Conservation (phyloP, 768 basidiomycete genomes). For the Sarcodon sp. region DNA sequence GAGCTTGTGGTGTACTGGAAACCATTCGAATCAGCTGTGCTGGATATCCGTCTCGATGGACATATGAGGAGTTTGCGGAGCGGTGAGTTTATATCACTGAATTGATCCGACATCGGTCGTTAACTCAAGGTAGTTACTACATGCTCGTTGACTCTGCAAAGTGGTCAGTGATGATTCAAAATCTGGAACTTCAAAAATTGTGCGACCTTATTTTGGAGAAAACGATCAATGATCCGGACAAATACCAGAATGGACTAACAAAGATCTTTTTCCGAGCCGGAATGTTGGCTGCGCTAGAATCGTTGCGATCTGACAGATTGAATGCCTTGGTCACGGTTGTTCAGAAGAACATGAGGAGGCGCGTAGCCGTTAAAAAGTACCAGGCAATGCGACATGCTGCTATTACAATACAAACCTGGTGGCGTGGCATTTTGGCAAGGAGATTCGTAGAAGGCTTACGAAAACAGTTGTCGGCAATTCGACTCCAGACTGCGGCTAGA, state of each 20-base stretch:
- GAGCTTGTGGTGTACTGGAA: slow-evolving; percentile 97
- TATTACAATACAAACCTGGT: slow-evolving; percentile 87
- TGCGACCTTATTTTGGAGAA: slow-evolving; percentile 76
- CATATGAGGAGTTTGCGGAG: slow-evolving; percentile 96
- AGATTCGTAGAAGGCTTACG: slow-evolving; percentile 59
- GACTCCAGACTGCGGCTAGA: slow-evolving; percentile 63
- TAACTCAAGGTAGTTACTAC: slow-evolving; percentile 60
- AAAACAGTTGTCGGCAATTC: slow-evolving; percentile 59
- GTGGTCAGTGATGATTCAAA: slow-evolving; percentile 81
- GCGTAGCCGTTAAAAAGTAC: slow-evolving; percentile 76
- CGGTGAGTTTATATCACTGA: slow-evolving; percentile 38
- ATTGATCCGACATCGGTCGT: slow-evolving; percentile 1
- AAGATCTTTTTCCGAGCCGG: slow-evolving; percentile 99
- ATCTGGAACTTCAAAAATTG: slow-evolving; percentile 65
- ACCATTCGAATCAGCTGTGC: slow-evolving; percentile 98
- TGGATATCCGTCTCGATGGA: slow-evolving; percentile 97
- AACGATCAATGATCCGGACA: slow-evolving; percentile 88
- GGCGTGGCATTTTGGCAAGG: slow-evolving; percentile 77
- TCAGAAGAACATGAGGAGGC: slow-evolving; percentile 92
- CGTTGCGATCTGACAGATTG: slow-evolving; percentile 75
- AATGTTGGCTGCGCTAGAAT: slow-evolving; percentile 93
- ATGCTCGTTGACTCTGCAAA: slow-evolving; percentile 83
- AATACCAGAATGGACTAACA: slow-evolving; percentile 92
- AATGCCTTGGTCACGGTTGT: slow-evolving; percentile 89
- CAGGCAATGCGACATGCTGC: slow-evolving; percentile 55